Conservation (phyloP, 176 grass and related monocot species). For the Leersia perrieri region DNA sequence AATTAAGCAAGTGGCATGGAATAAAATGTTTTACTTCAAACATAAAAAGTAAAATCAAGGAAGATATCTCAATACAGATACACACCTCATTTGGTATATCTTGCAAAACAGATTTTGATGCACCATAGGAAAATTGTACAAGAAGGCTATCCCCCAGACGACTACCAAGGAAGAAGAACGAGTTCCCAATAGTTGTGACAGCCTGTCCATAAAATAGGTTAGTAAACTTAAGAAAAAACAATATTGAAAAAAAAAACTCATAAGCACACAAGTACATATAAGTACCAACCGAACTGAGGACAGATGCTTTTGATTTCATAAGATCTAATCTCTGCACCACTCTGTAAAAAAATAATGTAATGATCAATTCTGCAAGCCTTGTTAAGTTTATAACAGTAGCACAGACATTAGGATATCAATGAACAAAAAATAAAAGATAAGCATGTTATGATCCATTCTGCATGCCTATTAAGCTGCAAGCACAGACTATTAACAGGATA, state of each 20-base stretch:
- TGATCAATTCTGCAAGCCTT: neutral
- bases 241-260: constrained; percentile 13
- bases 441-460: neutral
- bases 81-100: constrained; percentile 67
- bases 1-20: neutral
- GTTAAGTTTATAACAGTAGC: constrained; percentile 13
- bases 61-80: constrained; percentile 31
- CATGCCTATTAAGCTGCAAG: neutral
- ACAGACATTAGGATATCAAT: neutral
- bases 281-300: constrained; percentile 81
- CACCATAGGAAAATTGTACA: constrained; percentile 77
- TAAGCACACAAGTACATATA: constrained; percentile 20
- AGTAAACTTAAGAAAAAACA: constrained; percentile 2
- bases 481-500: neutral
- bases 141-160: constrained; percentile 93
- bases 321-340: constrained; percentile 94
- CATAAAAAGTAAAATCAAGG: constrained; percentile 7
- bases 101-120: constrained; percentile 42
- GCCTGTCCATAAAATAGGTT: constrained; percentile 48
- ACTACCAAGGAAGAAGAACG: constrained; percentile 94
- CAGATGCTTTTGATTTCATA: constrained; percentile 89
- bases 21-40: neutral
- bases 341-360: constrained; percentile 41
- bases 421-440: neutral
- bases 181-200: constrained; percentile 76